Evolutionary conservation across 345 rosid species (phyloP), one percentile per base, ranked within the genome.

Genomic region (Litchi chinensis): DNA sequence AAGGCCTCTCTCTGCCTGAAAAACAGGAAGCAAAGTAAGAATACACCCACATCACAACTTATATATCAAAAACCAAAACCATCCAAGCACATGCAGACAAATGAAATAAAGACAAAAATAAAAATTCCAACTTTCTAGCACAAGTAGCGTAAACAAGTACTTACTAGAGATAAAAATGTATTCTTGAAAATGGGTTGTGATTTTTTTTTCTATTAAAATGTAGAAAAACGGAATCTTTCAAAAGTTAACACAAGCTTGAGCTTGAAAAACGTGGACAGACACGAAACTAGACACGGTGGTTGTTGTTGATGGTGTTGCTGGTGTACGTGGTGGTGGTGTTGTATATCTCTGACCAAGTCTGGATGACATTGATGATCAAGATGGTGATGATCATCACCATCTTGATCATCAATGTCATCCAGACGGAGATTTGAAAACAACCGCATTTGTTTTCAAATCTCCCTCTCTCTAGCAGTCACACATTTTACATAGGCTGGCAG

Each of bases 311-410:
- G 7, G 2, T 46, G 19, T 60, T 46, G 37, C 37, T 32, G 37
- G 37, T 32, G 37, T 1, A 32, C 37, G 1, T 5, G 8, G 28
- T 21, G 57, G 15, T 50, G 12, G 5, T 32, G 71, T 3, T 59
- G 64, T 54, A 76, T 60, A 3, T 67, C 56, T 67, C 39, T 54
- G 79, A 76, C 79, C 73, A 68, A 56, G 66, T 76, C 73, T 59
- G 64, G 11, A 59, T 59, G 5, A 59, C 21, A 7, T 52, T 3
- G 57, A 52, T 16, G 57, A 52, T 52, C 7, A 21, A 26, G 28
- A n/a, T n/a, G n/a, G n/a, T n/a, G n/a, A n/a, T n/a, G n/a, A 26
- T 26, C 28, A 26, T 26, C 28, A 26, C 28, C 28, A 26, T 26
- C 28, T 26, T 26, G 28, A 26, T 26, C 28, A n/a, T n/a, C n/a